These are phyloP conservation scores for Musa itinerans DNA, from an alignment of 176 grass and related monocot species.

Conservation along the genomic window DNA sequence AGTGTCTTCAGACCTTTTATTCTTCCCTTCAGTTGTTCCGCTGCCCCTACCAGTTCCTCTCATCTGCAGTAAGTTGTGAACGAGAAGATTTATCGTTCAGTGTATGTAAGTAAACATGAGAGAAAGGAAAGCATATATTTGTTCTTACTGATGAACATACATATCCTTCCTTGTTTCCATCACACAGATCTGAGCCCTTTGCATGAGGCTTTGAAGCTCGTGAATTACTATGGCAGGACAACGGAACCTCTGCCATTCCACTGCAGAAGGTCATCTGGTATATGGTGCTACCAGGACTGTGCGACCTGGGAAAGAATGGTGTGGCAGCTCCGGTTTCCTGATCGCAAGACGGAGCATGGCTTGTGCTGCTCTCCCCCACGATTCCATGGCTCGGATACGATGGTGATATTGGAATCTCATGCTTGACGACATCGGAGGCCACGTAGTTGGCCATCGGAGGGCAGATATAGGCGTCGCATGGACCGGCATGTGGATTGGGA, in stretches of 20 bases:
- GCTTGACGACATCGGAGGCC: neutral
- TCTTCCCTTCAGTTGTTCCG: slow-evolving; percentile 9
- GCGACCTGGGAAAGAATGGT: too few relatives aligned
- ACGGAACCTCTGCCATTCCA: neutral
- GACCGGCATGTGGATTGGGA: neutral
- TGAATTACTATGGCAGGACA: neutral
- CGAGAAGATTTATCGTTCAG: too few relatives aligned
- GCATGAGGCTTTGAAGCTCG: neutral
- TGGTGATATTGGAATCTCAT: too few relatives aligned
- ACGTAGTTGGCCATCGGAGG: neutral
- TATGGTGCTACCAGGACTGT: too few relatives aligned
- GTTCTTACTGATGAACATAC: neutral
- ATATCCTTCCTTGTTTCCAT: slow-evolving; percentile 4
- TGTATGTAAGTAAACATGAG: too few relatives aligned
- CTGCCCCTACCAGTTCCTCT: neutral
- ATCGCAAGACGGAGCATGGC: too few relatives aligned
- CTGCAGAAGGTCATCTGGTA: too few relatives aligned
- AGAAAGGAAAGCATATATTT: neutral
- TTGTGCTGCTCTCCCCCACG: too few relatives aligned
- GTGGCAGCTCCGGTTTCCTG: too few relatives aligned
- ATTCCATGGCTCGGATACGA: too few relatives aligned
- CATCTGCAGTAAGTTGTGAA: neutral
- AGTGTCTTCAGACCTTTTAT: neutral
- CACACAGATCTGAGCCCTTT: neutral
- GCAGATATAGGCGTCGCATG: neutral